A percentile compares a stretch with the other conserved stretches of the same genome.
Conservation (phyloP, 306 rosid species). For the Cucumis hystrix region DNA sequence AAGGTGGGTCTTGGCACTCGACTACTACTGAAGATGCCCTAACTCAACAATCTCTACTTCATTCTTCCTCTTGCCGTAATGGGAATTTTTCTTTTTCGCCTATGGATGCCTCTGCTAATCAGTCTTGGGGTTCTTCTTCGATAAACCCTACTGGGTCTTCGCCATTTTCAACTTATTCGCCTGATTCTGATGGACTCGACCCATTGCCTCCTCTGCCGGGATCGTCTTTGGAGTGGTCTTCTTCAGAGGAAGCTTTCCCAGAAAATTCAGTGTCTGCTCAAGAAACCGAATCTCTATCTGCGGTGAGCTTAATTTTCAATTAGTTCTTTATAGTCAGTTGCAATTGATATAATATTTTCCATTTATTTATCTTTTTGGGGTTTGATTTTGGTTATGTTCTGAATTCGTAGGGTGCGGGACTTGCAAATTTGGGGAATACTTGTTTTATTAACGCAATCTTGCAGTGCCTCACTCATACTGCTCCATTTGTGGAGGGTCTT, state of each 20-base stretch:
- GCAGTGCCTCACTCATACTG: slow-evolving; percentile 89
- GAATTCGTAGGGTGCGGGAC: slow-evolving; percentile 69
- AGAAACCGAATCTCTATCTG: slow-evolving; percentile 15
- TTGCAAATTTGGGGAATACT: slow-evolving; percentile 66
- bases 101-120: slow-evolving; percentile 4
- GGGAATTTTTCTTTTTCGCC: not conserved
- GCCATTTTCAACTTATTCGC: not conserved
- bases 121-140: not conserved
- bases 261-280: not conserved
- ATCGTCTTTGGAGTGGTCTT: slow-evolving; percentile 3
- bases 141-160: not conserved
- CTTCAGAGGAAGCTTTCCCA: slow-evolving; percentile 1
- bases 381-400: slow-evolving; percentile 2
- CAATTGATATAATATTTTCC: not conserved
- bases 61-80: not conserved
- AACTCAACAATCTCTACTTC: not conserved
- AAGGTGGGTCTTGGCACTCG: not conserved
- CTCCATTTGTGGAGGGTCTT: slow-evolving; percentile 53
- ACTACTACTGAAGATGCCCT: slow-evolving; percentile 11
- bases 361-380: not conserved
- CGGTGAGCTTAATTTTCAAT: slow-evolving; percentile 24
- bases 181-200: slow-evolving; percentile 4
- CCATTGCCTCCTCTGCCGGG: not conserved
- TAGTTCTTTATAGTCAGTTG: not conserved
- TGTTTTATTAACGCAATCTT: slow-evolving; percentile 71